Evolutionary conservation across 345 rosid genomes (phyloP).

Genomic region (Euphorbia tirucalli): DNA sequence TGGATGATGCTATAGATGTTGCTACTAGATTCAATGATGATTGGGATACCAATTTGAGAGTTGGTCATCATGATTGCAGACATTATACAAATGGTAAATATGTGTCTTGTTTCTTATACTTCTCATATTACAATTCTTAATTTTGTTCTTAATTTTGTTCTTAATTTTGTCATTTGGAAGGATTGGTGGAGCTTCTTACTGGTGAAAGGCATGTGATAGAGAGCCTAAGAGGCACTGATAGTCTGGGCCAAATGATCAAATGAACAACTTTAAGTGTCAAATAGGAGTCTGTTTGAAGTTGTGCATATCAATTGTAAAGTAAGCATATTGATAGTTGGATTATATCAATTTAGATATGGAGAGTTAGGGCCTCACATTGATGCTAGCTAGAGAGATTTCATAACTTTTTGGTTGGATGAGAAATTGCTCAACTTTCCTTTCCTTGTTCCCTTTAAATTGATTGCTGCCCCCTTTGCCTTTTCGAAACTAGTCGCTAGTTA

Average conservation of each 20-base stretch:
- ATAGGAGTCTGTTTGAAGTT: too few species aligned
- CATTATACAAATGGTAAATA: slow-evolving; percentile 67
- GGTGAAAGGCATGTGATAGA: slow-evolving; percentile 55
- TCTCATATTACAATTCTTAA: background rate
- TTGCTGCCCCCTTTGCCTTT: too few species aligned
- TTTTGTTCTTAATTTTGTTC: background rate
- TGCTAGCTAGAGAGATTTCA: too few species aligned
- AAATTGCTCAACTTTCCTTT: too few species aligned
- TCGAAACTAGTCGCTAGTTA: too few species aligned
- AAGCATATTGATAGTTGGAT: too few species aligned
- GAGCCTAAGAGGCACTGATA: slow-evolving; percentile 32
- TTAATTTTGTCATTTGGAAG: slow-evolving; percentile 28
- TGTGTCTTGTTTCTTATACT: background rate
- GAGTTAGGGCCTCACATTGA: too few species aligned
- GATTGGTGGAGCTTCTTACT: slow-evolving; percentile 70
- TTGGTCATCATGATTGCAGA: slow-evolving; percentile 76
- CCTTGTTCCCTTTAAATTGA: too few species aligned
- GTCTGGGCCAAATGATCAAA: slow-evolving; percentile 2
- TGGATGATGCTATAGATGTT: slow-evolving; percentile 42
- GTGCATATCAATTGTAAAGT: too few species aligned
- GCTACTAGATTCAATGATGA: slow-evolving; percentile 44
- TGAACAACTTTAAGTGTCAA: slow-evolving; percentile 1
- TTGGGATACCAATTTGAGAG: slow-evolving; percentile 63
- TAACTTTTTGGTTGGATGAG: too few species aligned
- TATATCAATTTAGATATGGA: too few species aligned